Evolutionary conservation across 805 yeast genomes (phyloP).

Genomic region (Candida yuanshanica): DNA sequence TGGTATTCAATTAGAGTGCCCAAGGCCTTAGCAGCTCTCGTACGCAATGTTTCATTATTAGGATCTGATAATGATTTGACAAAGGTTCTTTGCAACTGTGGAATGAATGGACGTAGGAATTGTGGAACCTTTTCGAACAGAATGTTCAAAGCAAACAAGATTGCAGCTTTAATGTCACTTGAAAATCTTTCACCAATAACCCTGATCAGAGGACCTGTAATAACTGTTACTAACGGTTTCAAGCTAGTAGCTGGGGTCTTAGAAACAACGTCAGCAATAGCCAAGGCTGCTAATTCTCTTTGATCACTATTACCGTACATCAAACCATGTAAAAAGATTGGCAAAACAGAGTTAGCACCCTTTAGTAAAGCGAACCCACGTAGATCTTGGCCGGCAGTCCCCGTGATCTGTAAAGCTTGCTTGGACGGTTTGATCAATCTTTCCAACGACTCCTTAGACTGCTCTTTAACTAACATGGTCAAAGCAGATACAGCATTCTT

Average conservation of each 20-base stretch:
- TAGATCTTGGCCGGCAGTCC: slow-evolving; percentile 57
- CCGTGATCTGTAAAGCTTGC: slow-evolving; percentile 63
- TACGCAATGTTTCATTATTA: slow-evolving; percentile 62
- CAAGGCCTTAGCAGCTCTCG: slow-evolving; percentile 83
- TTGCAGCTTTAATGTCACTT: slow-evolving; percentile 91
- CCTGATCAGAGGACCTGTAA: slow-evolving; percentile 97
- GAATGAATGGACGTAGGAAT: slow-evolving; percentile 89
- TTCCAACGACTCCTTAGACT: slow-evolving; percentile 73
- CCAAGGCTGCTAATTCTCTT: slow-evolving; percentile 82
- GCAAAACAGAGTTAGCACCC: slow-evolving; percentile 85
- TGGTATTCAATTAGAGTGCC: slow-evolving; percentile 85
- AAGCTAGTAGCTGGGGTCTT: slow-evolving; percentile 79
- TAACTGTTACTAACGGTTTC: slow-evolving; percentile 83
- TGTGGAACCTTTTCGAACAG: slow-evolving; percentile 81
- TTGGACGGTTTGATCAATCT: slow-evolving; percentile 74
- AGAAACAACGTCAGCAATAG: slow-evolving; percentile 79
- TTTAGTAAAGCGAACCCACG: slow-evolving; percentile 68
- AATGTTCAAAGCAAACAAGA: slow-evolving; percentile 74
- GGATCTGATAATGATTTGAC: slow-evolving; percentile 85
- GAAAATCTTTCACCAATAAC: slow-evolving; percentile 94
- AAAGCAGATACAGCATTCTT: slow-evolving; percentile 61
- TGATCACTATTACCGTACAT: slow-evolving; percentile 87
- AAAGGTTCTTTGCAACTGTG: slow-evolving; percentile 95
- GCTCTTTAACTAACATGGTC: slow-evolving; percentile 58
- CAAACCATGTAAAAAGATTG: slow-evolving; percentile 89